Conservation (phyloP, 2,329 filamentous ascomycete species). For the Scorias spongiosa region DNA sequence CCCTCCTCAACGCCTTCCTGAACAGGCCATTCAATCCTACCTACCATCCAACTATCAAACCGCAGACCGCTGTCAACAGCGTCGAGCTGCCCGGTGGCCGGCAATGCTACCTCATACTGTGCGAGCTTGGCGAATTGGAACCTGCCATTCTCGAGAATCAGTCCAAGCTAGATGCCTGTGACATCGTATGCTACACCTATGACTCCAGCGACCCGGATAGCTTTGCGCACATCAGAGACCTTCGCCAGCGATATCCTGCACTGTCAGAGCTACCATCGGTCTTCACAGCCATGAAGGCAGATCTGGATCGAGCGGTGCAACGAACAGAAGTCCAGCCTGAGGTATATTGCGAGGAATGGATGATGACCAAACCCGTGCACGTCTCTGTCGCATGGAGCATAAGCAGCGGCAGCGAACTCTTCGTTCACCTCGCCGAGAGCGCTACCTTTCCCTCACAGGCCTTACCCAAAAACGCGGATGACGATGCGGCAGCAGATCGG, state of each 20-base stretch:
- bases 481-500: slow-evolving; percentile 51
- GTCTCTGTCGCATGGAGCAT: slow-evolving; percentile 73
- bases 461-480: slow-evolving; percentile 81
- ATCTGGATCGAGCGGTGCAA: slow-evolving; percentile 94
- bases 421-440: slow-evolving; percentile 78
- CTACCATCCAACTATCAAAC: slow-evolving; percentile 90
- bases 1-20: slow-evolving; percentile 79
- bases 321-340: slow-evolving; percentile 82
- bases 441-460: slow-evolving; percentile 79
- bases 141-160: slow-evolving; percentile 87
- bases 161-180: slow-evolving; percentile 78
- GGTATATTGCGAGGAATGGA: slow-evolving; percentile 58
- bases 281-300: slow-evolving; percentile 87
- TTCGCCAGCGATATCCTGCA: slow-evolving; percentile 65
- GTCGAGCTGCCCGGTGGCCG: slow-evolving; percentile 92
- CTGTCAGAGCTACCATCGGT: slow-evolving; percentile 81
- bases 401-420: slow-evolving; percentile 80
- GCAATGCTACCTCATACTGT: slow-evolving; percentile 90
- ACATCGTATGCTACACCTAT: slow-evolving; percentile 88
- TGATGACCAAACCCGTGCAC: slow-evolving; percentile 85
- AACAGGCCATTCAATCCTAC: slow-evolving; percentile 70
- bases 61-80: slow-evolving; percentile 83
- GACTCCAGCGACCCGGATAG: slow-evolving; percentile 95
- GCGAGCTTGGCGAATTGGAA: slow-evolving; percentile 91
- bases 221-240: slow-evolving; percentile 75